Percentiles rank a stretch among this genome's conserved stretches.
Conservation (phyloP, 345 rosid genomes). For the Barbarea vulgaris region DNA sequence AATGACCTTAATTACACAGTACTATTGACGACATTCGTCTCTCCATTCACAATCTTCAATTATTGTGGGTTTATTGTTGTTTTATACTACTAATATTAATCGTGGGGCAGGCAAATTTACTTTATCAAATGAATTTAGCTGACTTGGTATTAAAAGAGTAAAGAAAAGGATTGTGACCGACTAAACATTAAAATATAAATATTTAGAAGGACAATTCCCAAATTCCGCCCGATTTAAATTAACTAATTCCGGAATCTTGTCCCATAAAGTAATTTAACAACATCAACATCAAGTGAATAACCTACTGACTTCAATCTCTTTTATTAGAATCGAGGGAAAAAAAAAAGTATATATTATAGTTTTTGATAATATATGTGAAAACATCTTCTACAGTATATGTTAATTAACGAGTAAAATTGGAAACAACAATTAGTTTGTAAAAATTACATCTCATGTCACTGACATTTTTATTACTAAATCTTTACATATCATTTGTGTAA, state of each 20-base stretch:
- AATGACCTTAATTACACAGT: neutral
- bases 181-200: constrained; percentile 26
- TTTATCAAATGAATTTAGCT: constrained; percentile 33
- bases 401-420: neutral
- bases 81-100: constrained; percentile 11
- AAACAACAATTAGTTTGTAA: neutral
- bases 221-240: constrained; percentile 25
- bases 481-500: neutral
- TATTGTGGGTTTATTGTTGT: constrained; percentile 16
- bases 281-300: neutral
- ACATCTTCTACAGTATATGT: neutral
- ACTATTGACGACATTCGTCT: constrained; percentile 13
- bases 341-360: neutral
- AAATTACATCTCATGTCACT: neutral
- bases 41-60: constrained; percentile 2
- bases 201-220: constrained; percentile 21
- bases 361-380: neutral
- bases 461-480: neutral
- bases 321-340: neutral
- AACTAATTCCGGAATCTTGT: constrained; percentile 27
- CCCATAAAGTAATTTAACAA: constrained; percentile 17
- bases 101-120: constrained; percentile 36
- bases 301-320: neutral
- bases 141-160: constrained; percentile 20
- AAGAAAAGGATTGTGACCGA: constrained; percentile 9